Evolutionary conservation across 2,329 filamentous ascomycete genomes (phyloP).

Genomic region (Monosporascus sp.): DNA sequence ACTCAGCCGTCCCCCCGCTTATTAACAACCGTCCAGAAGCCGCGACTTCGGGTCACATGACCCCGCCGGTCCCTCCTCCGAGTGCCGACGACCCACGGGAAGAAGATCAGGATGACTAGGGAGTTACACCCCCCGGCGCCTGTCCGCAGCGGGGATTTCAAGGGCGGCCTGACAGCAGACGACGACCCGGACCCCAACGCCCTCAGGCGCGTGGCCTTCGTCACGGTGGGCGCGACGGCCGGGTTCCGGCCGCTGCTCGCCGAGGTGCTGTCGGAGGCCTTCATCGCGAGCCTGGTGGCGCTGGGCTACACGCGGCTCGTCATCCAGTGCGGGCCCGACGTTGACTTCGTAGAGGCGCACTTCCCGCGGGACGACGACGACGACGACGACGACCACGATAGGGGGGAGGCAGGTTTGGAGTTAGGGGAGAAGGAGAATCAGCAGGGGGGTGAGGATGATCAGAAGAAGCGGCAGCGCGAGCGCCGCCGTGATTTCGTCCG

Average conservation of each 20-base stretch:
- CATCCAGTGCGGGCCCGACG: slow-evolving; percentile 75
- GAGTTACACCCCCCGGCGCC: background rate
- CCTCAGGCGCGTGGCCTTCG: slow-evolving; percentile 53
- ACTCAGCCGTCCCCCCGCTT: too few species aligned
- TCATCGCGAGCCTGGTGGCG: slow-evolving; percentile 55
- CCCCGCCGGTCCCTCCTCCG: too few species aligned
- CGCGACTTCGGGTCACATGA: too few species aligned
- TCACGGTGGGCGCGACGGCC: slow-evolving; percentile 90
- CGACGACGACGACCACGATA: background rate
- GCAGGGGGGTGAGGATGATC: slow-evolving; percentile 17
- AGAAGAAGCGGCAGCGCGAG: slow-evolving; percentile 19
- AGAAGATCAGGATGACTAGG: too few species aligned
- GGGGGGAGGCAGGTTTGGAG: background rate
- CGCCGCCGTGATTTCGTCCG: slow-evolving; percentile 31
- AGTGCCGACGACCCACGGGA: too few species aligned
- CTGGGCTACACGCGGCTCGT: slow-evolving; percentile 65
- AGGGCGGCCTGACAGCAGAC: background rate
- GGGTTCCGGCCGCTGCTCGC: slow-evolving; percentile 69
- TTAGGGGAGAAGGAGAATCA: background rate
- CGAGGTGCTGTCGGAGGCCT: slow-evolving; percentile 55
- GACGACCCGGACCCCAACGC: background rate
- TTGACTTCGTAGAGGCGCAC: slow-evolving; percentile 45
- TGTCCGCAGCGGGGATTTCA: background rate
- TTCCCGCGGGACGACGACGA: slow-evolving; percentile 4
- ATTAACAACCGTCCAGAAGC: too few species aligned